Base-by-base conservation (phyloP, 2,329 filamentous ascomycete species). In the Aspergillus transmontanensis region DNA sequence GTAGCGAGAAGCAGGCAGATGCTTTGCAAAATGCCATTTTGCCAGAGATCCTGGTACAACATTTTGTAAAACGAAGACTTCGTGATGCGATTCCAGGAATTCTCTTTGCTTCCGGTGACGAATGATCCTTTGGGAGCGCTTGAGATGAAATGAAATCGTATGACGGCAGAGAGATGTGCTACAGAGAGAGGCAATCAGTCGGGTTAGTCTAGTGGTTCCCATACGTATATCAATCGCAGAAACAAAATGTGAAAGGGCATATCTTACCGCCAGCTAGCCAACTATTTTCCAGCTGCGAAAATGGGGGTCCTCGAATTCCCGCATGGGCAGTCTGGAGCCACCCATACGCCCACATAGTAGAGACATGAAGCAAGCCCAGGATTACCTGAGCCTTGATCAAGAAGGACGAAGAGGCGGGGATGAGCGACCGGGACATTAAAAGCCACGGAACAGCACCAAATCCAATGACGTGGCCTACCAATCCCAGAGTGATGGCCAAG, bases 81-180 rank as follows among this genome's bases (percentile, higher is more conserved):
- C 10, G 51, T 39, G 23, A 55, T 55, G 21, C 30, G 51, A 39
- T 55, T 55, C 51, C 51, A 55, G n/a, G 51, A 55, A 21, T 55
- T 55, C 6, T 55, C 51, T 11, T 39, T 55, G 51, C 51, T 55
- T 19, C 51, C 51, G 1, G 51, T 55, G n/a, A 55, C 51, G 26
- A 55, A 55, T 9, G 51, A 55, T 39, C 51, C 51, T 55, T 55
- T 55, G 5, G 51, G 51, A 11, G 32, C 30, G 23, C 21, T 55
- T 16, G 51, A 55, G 7, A 55, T 39, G n/a, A 55, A 55, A 19
- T 55, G 51, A 11, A 55, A 55, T 39, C 51, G 51, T 23, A 55
- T 16, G 21, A 55, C 51, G 5, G 51, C 51, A 19, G 36, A 55
- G 1, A 55, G 21, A 14, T 55, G 51, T 41, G 32, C 51, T 55